Evolutionary conservation across 164 flowering plant species (phyloP), one percentile per base, ranked within the genome.

Genomic region (Nymphaea thermarum): DNA sequence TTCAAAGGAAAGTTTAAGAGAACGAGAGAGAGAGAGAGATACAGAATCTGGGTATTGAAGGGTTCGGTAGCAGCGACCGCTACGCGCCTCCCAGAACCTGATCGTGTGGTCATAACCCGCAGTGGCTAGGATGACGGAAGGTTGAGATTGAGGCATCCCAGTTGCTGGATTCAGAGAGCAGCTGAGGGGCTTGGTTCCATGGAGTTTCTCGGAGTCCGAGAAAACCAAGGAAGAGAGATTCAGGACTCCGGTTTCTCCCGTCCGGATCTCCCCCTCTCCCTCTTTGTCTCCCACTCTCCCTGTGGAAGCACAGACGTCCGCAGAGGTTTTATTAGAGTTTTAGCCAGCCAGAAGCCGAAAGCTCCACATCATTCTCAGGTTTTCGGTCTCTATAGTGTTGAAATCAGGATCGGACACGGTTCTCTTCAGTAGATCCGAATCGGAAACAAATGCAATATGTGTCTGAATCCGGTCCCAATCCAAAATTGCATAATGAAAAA

Each of bases 31-130:
- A n/a, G 6, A 8, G 25, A 36, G 16, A 11, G 16, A n/a, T 63
- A 94, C 99, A 65, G 99, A 90, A 80, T 91, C 96, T 2, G 99
- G 96, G 77, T 94, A 89, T 69, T 88, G 98, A 55, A 94, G 80
- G 14, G 95, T 92, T 3, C 97, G 90, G 76, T 91, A 85, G 76
- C 98, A 94, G 25, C 89, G 84, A 12, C 98, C 99, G 42, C 97
- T 87, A 69, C 90, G 82, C 11, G 99, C 99, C 73, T 94, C 99
- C 99, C 99, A 94, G 74, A 94, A 92, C 63, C 85, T 76, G 68
- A 94, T 92, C 0, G 96, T 88, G 75, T 87, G 96, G 86, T 92
- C 99, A 77, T 94, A 94, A 75, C 99, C 87, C 3, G 92, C 98
- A 0, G 99, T 94, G 3, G 96, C 96, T 4, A 91, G 83, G 65